These are phyloP conservation scores for Coprinopsis strossmayeri DNA, from an alignment of 768 basidiomycete genomes.

Conservation along the genomic window DNA sequence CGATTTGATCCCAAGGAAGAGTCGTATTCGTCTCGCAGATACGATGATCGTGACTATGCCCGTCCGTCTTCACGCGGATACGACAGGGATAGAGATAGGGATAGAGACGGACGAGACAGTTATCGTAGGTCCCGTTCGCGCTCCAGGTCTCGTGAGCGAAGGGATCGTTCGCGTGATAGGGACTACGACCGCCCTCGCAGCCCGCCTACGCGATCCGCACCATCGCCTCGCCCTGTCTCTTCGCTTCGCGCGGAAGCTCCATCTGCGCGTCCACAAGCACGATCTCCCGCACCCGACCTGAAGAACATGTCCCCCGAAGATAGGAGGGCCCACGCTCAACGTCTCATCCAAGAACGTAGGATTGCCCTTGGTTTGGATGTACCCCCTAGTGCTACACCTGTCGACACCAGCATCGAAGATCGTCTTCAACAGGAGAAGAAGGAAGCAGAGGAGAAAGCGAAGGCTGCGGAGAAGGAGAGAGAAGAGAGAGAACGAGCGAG, in stretches of 20 bases:
- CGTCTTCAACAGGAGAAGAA: slow-evolving; percentile 79
- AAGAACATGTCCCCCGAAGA: slow-evolving; percentile 86
- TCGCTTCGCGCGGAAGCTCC: slow-evolving; percentile 42
- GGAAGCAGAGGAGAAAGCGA: slow-evolving; percentile 85
- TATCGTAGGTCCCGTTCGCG: slow-evolving; percentile 1
- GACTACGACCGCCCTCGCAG: slow-evolving; percentile 40
- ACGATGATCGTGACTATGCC: slow-evolving; percentile 25
- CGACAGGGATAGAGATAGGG: slow-evolving; percentile 17
- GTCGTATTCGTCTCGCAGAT: slow-evolving; percentile 28
- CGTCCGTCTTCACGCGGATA: slow-evolving; percentile 19
- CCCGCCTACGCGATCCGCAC: slow-evolving; percentile 42
- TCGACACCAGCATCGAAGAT: slow-evolving; percentile 82
- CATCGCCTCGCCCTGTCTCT: slow-evolving; percentile 50
- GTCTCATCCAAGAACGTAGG: slow-evolving; percentile 79
- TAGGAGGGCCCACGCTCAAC: slow-evolving; percentile 74
- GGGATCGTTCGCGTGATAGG: slow-evolving; percentile 17
- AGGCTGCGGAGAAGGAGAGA: slow-evolving; percentile 71
- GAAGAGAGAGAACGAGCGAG: slow-evolving; percentile 73
- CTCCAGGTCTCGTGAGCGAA: slow-evolving; percentile 20
- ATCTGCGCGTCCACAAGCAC: slow-evolving; percentile 30
- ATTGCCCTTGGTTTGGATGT: slow-evolving; percentile 72
- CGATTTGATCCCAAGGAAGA: slow-evolving; percentile 52
- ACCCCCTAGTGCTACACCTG: slow-evolving; percentile 34
- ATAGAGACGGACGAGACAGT: slow-evolving; percentile 14
- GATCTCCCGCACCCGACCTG: slow-evolving; percentile 52